Evolutionary conservation across 768 basidiomycete genomes (phyloP).

Genomic region (Kwoniella mangroviensis): DNA sequence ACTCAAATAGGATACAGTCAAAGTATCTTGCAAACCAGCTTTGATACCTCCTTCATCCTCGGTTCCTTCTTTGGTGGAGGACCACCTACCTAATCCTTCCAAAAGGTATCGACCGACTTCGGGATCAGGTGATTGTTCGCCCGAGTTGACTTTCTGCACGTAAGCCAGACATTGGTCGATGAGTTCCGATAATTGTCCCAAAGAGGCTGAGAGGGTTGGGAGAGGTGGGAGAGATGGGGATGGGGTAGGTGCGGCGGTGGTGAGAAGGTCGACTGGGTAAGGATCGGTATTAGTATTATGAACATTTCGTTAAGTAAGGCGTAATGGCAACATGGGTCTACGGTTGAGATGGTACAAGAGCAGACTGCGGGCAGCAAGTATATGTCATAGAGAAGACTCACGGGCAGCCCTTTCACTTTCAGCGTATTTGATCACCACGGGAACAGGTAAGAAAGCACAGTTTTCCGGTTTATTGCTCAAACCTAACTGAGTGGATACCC

Average conservation of each 20-base stretch:
- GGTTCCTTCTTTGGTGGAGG: conserved; percentile 55
- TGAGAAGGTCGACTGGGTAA: conserved; percentile 73
- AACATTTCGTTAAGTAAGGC: too few species aligned
- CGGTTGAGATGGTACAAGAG: too few species aligned
- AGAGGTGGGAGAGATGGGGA: conserved; percentile 66
- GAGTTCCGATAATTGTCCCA: conserved; percentile 72
- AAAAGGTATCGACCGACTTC: conserved; percentile 89
- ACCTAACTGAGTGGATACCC: conserved; percentile 85
- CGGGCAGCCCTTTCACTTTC: conserved; percentile 83
- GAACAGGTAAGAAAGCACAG: conserved; percentile 89
- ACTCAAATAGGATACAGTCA: conserved; percentile 93
- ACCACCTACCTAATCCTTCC: conserved; percentile 66
- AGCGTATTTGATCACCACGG: conserved; percentile 81
- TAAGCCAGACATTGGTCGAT: conserved; percentile 84
- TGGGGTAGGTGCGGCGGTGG: conserved; percentile 46
- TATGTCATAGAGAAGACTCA: conserved; percentile 60
- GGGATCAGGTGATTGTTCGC: conserved; percentile 77
- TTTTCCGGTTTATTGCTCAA: conserved; percentile 89
- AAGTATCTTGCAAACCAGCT: conserved; percentile 69
- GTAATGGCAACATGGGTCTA: too few species aligned
- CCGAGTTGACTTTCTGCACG: conserved; percentile 73
- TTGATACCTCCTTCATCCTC: conserved; percentile 61
- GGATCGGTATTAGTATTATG: too few species aligned
- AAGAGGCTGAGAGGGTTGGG: conserved; percentile 74
- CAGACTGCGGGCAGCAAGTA: background rate